Percentiles rank a stretch among this genome's conserved stretches.
Evolutionary conservation across 345 rosid genomes (phyloP).

Genomic region (Aegle marmelos): DNA sequence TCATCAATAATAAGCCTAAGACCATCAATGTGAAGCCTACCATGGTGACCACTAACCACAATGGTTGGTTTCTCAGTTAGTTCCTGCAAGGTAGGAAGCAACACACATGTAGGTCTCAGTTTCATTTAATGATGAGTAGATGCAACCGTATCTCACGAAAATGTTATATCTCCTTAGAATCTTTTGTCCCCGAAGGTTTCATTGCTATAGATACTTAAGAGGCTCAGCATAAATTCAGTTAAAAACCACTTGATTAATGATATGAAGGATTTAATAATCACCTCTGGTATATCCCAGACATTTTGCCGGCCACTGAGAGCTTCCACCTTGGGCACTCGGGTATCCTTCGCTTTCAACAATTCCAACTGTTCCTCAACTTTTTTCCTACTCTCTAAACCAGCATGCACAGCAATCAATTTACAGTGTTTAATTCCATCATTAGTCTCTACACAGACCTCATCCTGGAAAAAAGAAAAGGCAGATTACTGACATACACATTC

Average conservation of each 20-base stretch:
- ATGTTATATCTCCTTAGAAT: background rate
- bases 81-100: constrained; percentile 31
- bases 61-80: constrained; percentile 43
- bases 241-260: background rate
- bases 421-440: constrained; percentile 48
- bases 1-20: constrained; percentile 81
- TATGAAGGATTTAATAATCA: constrained; percentile 19
- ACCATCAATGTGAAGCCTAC: constrained; percentile 73
- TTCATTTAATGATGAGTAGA: constrained; percentile 2
- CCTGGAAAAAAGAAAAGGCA: constrained; percentile 35
- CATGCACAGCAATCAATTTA: constrained; percentile 75
- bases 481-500: background rate
- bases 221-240: background rate
- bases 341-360: constrained; percentile 56
- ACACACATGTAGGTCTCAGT: constrained; percentile 9
- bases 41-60: constrained; percentile 83
- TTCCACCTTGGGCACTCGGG: constrained; percentile 53
- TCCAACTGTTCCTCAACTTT: constrained; percentile 52
- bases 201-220: background rate
- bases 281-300: constrained; percentile 86
- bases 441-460: constrained; percentile 57
- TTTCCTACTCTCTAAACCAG: constrained; percentile 64
- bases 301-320: constrained; percentile 62
- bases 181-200: background rate
- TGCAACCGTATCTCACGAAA: background rate